Conservation (phyloP, 1,139 yeast genomes). For the Geotrichum reessii region DNA sequence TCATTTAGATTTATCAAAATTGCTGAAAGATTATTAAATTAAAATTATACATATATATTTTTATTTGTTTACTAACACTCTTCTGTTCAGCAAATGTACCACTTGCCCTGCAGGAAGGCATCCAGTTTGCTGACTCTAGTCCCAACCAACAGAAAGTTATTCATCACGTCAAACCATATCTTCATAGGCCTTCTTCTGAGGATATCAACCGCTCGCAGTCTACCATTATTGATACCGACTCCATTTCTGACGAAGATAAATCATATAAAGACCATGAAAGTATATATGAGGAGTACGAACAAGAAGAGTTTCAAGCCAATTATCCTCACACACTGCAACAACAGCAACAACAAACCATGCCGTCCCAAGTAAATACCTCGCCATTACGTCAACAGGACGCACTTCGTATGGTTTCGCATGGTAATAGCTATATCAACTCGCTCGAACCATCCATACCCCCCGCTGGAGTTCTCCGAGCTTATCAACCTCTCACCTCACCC, state of each 20-base stretch:
- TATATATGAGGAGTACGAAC: constrained; percentile 18
- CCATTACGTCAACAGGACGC: constrained; percentile 10
- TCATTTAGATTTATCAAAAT: no score
- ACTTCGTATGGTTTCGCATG: constrained; percentile 11
- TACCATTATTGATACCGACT: constrained; percentile 20
- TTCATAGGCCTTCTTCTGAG: constrained; percentile 9
- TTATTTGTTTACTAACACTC: constrained; percentile 2
- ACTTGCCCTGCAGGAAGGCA: constrained; percentile 19
- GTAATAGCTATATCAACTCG: constrained; percentile 8
- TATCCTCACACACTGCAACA: not conserved
- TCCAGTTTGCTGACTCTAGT: constrained; percentile 13
- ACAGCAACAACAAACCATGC: not conserved
- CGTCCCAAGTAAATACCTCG: not conserved
- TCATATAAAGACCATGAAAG: constrained; percentile 19
- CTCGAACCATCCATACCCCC: constrained; percentile 13
- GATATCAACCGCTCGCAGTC: constrained; percentile 18
- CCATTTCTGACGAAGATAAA: constrained; percentile 17
- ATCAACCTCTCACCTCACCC: constrained; percentile 4
- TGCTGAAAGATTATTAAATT: no score
- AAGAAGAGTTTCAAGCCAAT: not conserved
- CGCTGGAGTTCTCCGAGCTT: constrained; percentile 1
- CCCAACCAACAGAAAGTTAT: constrained; percentile 4
- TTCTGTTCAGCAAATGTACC: not conserved
- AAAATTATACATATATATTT: not conserved
- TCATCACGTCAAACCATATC: constrained; percentile 15